Percentiles rank a stretch among this genome's conserved stretches.
Conservation (phyloP, 306 rosid genomes). For the Casuarina cunninghamiana region DNA sequence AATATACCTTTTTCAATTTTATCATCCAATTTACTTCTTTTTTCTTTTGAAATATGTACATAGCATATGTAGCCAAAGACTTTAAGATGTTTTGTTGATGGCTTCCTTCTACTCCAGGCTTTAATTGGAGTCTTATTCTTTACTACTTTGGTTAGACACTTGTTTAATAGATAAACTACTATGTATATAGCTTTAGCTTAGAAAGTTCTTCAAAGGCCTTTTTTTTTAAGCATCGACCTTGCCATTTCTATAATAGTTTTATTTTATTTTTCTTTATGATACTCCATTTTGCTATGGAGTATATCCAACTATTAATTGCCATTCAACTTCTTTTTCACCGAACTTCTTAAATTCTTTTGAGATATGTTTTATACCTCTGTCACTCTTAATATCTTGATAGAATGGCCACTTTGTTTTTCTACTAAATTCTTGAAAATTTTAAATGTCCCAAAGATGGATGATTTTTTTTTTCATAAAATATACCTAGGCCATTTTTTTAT, state of each 20-base stretch:
- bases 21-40: too few species aligned
- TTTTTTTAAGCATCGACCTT: background rate
- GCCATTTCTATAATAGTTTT: background rate
- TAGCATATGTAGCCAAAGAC: too few species aligned
- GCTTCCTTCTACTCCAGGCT: background rate
- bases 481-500: background rate
- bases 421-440: background rate
- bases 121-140: background rate
- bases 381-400: background rate
- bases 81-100: too few species aligned
- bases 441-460: background rate
- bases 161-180: background rate
- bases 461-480: background rate
- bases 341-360: background rate
- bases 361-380: background rate
- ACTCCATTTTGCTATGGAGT: background rate
- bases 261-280: background rate
- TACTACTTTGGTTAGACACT: background rate
- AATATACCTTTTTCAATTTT: too few species aligned
- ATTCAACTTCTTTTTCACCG: background rate
- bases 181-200: background rate
- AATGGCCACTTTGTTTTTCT: conserved; percentile 7
- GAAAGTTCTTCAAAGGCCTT: background rate
- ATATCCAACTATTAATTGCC: too few species aligned
- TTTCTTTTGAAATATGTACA: too few species aligned